Evolutionary conservation across 345 rosid genomes (phyloP), one percentile per base, ranked within the genome.

Genomic region (Syzygium jambos): DNA sequence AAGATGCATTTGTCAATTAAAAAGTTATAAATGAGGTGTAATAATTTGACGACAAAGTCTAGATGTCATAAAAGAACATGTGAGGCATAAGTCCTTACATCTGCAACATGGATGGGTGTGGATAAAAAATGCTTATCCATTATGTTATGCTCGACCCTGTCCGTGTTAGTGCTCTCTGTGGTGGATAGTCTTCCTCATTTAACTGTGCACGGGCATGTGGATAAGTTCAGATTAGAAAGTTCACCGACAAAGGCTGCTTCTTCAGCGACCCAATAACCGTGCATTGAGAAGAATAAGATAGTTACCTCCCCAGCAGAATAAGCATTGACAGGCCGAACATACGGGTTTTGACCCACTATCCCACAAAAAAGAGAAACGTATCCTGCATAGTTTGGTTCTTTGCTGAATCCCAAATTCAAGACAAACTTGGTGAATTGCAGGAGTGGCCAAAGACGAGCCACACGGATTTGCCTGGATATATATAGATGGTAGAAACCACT

Each of bases 41-140:
- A 41, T 73, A 13, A 73, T 34, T 46, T 22, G 23, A 30, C 5
- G 34, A 86, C 34, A 21, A 73, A 57, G 41, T 84, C 61, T 12
- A 52, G 38, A 9, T 52, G 57, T 7, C 4, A 41, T 52, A 84
- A 84, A 27, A 84, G 56, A 51, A 52, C 30, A 57, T 49, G 38
- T 25, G 30, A 83, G 61, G 9, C 21, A 29, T 59, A 59, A 59
- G 65, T 59, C 46, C 78, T 34, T 25, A 82, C 88, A 80, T 57
- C 43, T 82, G 88, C 85, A 34, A 83, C 61, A 83, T 83, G 22
- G 86, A 82, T 57, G 51, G 49, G 38, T 85, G 55, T 25, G 80
- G 49, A 34, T 83, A 30, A 30, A 80, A 83, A 80, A 87, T 51
- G 46, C 78, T 55, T 23, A 87, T 84, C 88, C 88, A 87, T 83